Evolutionary conservation across 192 early-diverging fungal genomes (phyloP), one percentile per base, ranked within the genome.

Genomic region (Helicostylum pulchrum): DNA sequence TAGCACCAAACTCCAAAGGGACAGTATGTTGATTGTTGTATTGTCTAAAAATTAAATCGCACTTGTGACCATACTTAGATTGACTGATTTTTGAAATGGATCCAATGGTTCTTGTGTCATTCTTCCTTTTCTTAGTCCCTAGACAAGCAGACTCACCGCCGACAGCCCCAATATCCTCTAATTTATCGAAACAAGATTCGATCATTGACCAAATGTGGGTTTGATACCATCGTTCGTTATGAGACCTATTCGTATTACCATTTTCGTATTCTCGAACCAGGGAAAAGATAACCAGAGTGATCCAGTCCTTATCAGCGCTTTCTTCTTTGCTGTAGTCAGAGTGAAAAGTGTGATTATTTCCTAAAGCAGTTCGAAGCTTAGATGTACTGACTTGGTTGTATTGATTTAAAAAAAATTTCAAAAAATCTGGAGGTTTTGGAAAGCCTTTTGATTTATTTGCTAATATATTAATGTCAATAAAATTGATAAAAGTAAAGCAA

Each of bases 181-280:
- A 17, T 49, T 49, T 49, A 19, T 49, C 48, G 17, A 49, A 49
- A 19, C 48, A 49, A 49, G 48, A 19, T 49, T 49, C 48, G 6
- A 49, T 49, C 48, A 49, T 49, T 49, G 48, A 49, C 48, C 48
- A 49, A 19, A 49, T 20, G 12, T 49, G 48, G n/a, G 48, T 19
- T 19, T 49, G 48, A 49, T 49, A 49, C 48, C 48, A 49, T 49
- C 6, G 48, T 49, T 49, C 48, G 17, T 49, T 49, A 19, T 49
- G 48, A 19, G n/a, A 19, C 17, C 48, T 49, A 49, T 49, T 19
- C 14, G 19, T 49, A 49, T 49, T 19, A 15, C 48, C 48, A 19
- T 49, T 19, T 53, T 34, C 15, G 30, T 53, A 14, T 12, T 53
- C 52, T 53, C 52, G 23, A 30, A 15, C 15, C 2, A 53, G 15